Evolutionary conservation across 139 green algal genomes (phyloP), one percentile per base, ranked within the genome.

Genomic region (Closterium sp.): DNA sequence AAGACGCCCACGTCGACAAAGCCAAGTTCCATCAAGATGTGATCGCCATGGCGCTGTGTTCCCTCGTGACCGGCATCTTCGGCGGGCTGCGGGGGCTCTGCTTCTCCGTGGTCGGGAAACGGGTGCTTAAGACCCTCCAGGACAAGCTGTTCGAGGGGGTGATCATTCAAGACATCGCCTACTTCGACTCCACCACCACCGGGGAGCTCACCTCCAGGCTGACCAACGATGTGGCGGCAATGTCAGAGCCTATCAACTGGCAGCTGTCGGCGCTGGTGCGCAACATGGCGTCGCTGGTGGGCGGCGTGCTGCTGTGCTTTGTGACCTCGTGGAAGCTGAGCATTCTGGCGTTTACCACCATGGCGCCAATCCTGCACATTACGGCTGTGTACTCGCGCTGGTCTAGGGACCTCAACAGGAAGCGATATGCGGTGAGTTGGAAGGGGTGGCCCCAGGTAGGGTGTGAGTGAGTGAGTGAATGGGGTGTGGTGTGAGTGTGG

Each of bases 341-440:
- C 30, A 95, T 96, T 91, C 85, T 96, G 1, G 93, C 94, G 7
- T 96, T 96, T 85, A 95, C 94, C 33, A 95, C 93, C 33, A 91
- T 96, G 89, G 85, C 95, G 83, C 94, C 94, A 33, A 91, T 95
- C 81, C 93, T 92, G 81, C 91, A 95, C 88, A 89, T 96, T 38
- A 96, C 93, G 1, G 69, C 85, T 28, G 43, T 93, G 0, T 96
- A 95, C 91, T 95, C 93, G 7, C 84, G 87, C 33, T 96, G 93
- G 93, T 92, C 84, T 23, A 66, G 89, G 3, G 76, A 87, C 34
- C 91, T 96, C 33, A 96, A 96, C 87, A 86, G 93, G 31, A 91
- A 95, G 87, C 36, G 91, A 84, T 93, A 91, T 30, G 91, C 91
- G 2, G 91, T 93, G 30, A 84, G 36, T 84, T 8, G 38, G 38